phyloP scores from a whole-genome alignment of 2,329 filamentous ascomycete genomes.

The Onygena corvina region DNA sequence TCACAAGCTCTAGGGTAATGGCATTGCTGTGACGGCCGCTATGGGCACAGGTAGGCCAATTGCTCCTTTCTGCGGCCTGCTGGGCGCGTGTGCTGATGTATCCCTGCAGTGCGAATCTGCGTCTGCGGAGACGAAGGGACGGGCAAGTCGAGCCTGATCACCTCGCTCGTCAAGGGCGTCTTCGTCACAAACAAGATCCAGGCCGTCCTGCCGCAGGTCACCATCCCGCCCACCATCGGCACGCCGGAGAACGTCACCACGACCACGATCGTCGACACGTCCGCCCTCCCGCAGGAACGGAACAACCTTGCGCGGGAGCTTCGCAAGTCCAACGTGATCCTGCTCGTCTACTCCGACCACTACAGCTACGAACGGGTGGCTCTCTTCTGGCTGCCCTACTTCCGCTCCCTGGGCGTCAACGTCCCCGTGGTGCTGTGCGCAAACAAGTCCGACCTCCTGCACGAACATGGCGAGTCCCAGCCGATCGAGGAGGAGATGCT shows the following conservation, averaged over 20 bases:
- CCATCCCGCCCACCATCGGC: constrained; percentile 81
- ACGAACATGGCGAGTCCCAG: constrained; percentile 63
- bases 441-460: constrained; percentile 86
- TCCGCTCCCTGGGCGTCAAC: constrained; percentile 94
- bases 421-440: constrained; percentile 93
- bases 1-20: no score
- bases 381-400: constrained; percentile 97
- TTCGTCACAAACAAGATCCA: constrained; percentile 96
- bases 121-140: constrained; percentile 93
- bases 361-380: constrained; percentile 98
- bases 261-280: constrained; percentile 86
- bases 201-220: constrained; percentile 84
- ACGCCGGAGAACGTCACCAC: constrained; percentile 96
- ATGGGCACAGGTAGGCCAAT: constrained; percentile 13
- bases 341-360: constrained; percentile 94
- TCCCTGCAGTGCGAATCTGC: constrained; percentile 64
- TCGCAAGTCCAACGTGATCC: constrained; percentile 89
- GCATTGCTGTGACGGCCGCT: no score
- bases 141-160: constrained; percentile 89
- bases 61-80: not conserved
- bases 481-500: constrained; percentile 95
- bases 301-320: constrained; percentile 86
- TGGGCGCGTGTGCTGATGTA: no score
- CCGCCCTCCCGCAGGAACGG: constrained; percentile 83
- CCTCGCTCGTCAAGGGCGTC: constrained; percentile 90